phyloP scores from a whole-genome alignment of 805 yeast species.

The Cyberlindnera maclurae region DNA sequence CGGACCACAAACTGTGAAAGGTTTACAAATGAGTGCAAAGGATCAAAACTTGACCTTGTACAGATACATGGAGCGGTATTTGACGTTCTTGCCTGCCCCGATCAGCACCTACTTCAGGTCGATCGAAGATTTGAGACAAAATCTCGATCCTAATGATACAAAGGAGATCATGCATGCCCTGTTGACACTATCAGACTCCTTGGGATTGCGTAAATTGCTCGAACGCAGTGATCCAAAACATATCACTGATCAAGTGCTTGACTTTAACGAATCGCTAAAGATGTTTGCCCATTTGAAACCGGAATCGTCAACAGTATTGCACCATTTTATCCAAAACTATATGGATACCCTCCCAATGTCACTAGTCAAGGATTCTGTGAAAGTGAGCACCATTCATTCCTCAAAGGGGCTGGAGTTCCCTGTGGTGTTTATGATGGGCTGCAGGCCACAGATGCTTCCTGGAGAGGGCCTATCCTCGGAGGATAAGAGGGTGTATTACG shows the following conservation, averaged over 20 bases:
- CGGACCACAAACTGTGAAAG: slow-evolving; percentile 21
- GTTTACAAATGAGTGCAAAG: slow-evolving; percentile 9
- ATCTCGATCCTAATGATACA: slow-evolving; percentile 11
- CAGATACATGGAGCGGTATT: slow-evolving; percentile 4
- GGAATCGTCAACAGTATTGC: slow-evolving; percentile 17
- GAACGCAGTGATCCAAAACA: slow-evolving; percentile 20
- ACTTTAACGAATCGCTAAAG: slow-evolving; percentile 31
- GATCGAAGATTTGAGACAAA: slow-evolving; percentile 13
- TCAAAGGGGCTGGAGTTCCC: slow-evolving; percentile 75
- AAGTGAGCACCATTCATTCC: slow-evolving; percentile 63
- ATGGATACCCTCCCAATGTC: slow-evolving; percentile 24
- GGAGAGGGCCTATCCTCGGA: slow-evolving; percentile 10
- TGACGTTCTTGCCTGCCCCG: slow-evolving; percentile 15
- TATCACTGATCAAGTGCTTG: slow-evolving; percentile 25
- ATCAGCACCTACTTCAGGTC: slow-evolving; percentile 23
- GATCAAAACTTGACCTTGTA: slow-evolving; percentile 4
- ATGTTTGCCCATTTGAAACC: slow-evolving; percentile 23
- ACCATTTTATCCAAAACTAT: slow-evolving; percentile 29
- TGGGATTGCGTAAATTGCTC: slow-evolving; percentile 12
- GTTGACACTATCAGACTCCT: slow-evolving; percentile 7
- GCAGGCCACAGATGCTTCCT: neutral
- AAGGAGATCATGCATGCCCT: slow-evolving; percentile 11
- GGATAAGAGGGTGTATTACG: slow-evolving; percentile 45
- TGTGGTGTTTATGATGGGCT: slow-evolving; percentile 39
- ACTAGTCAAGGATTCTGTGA: slow-evolving; percentile 31